Conservation (phyloP, 1,284 basidiomycete species). For the Marasmius fiardii region DNA sequence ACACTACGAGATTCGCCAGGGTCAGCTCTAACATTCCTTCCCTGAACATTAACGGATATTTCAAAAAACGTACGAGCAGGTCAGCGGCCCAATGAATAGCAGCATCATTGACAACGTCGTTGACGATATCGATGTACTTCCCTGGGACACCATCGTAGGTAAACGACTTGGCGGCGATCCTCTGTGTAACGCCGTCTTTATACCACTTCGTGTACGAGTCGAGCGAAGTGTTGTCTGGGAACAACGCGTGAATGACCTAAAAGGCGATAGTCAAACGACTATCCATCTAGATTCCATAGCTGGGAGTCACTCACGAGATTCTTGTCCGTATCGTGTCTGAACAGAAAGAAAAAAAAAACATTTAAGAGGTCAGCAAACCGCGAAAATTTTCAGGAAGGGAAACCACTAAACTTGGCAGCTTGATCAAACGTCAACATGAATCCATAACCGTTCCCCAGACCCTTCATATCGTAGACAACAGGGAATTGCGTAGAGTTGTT, state of each 20-base stretch:
- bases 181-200: too few relatives aligned
- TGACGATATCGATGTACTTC: constrained; percentile 55
- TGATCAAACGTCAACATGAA: constrained; percentile 29
- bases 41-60: too few relatives aligned
- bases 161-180: constrained; percentile 29
- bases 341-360: background rate
- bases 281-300: background rate
- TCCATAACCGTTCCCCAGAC: constrained; percentile 25
- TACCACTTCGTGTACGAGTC: constrained; percentile 28
- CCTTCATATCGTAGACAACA: constrained; percentile 29
- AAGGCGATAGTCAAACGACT: background rate
- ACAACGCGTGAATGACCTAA: constrained; percentile 28
- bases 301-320: constrained; percentile 15
- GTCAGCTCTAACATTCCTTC: too few relatives aligned
- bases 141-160: constrained; percentile 31
- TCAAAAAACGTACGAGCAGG: constrained; percentile 36
- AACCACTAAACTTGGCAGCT: constrained; percentile 21
- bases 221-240: constrained; percentile 31
- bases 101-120: constrained; percentile 55
- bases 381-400: too few relatives aligned
- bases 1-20: too few relatives aligned
- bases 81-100: constrained; percentile 52
- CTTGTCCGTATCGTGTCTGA: constrained; percentile 22
- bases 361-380: background rate
- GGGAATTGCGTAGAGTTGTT: constrained; percentile 36